Base-by-base conservation (phyloP, 2,329 filamentous ascomycete species). In the Fusarium sp. region DNA sequence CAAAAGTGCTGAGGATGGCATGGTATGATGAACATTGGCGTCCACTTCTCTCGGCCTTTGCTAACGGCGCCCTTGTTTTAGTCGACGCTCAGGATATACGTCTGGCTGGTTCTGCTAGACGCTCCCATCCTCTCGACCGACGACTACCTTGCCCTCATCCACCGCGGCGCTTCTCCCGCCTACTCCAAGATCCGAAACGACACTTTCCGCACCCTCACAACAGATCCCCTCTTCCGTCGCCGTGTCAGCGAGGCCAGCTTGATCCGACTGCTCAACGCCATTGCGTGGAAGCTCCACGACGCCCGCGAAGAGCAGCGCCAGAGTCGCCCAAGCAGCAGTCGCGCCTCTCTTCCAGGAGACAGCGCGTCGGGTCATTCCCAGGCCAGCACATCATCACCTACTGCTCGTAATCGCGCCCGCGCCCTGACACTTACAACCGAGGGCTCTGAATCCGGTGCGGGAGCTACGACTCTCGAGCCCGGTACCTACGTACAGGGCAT, bases 141-240 rank as follows among this genome's bases (percentile, higher is more conserved):
- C 78, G 89, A 93, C 71, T 99, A 99, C 82, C 93, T 98, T 74
- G 89, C 91, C 67, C 92, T 98, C 52, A 93, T 99, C 75, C 95
- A 97, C 80, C 94, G 97, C 73, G 96, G 97, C 72, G 94, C 96
- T 27, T 98, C 96, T 4, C 95, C 96, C 1, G 95, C 95, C 54
- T 98, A 99, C 85, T 92, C 94, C 79, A 99, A 99, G 85, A 99
- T 99, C 81, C 94, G 95, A 82, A 98, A 99, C 84, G 97, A 99
- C 83, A 98, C 97, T 45, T 98, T 98, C 83, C 94, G 97, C 78
- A 99, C 97, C 1, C 88, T 99, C 64, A 97, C 97, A 35, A 98
- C 96, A 61, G 97, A 99, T 80, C 95, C 96, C n/a, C 90, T 99
- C 39, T 99, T 98, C 87, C 94, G 97, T 71, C 92, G 97, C 35